Evolutionary conservation across 164 flowering plant genomes (phyloP).

Genomic region (Sextonia rubra): DNA sequence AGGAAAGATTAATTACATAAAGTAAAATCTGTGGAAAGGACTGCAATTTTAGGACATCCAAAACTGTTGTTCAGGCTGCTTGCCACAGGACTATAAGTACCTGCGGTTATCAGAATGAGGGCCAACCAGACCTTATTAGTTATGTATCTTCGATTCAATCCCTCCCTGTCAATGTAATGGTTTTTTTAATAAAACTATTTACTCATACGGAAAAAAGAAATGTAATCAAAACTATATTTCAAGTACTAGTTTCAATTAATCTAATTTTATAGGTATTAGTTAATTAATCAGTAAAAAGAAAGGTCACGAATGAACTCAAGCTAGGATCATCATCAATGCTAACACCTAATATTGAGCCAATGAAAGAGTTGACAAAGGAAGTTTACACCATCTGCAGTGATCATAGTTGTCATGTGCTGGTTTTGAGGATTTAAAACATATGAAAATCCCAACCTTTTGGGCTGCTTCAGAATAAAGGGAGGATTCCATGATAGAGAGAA

Average conservation of each 20-base stretch:
- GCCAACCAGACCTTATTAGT: background rate
- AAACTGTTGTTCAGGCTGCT: too few species aligned
- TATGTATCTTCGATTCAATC: background rate
- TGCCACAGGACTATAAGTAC: too few species aligned
- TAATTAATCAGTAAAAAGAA: background rate
- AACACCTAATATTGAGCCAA: slow-evolving; percentile 25
- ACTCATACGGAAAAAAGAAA: background rate
- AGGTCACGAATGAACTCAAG: slow-evolving; percentile 4
- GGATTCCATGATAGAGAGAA: too few species aligned
- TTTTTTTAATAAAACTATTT: background rate
- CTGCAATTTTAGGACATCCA: too few species aligned
- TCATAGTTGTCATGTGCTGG: slow-evolving; percentile 11
- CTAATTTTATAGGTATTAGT: too few species aligned
- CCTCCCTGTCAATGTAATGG: background rate
- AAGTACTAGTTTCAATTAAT: background rate
- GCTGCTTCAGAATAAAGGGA: too few species aligned
- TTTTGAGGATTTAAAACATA: too few species aligned
- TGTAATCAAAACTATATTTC: background rate
- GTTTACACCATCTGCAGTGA: slow-evolving; percentile 10
- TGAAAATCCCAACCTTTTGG: too few species aligned
- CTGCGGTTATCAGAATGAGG: background rate
- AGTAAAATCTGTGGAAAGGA: too few species aligned
- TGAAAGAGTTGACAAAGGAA: slow-evolving; percentile 23
- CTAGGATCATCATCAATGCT: slow-evolving; percentile 22
- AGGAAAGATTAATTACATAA: background rate